phyloP scores from a whole-genome alignment of 2,329 filamentous ascomycete species.

The Trichoderma breve region DNA sequence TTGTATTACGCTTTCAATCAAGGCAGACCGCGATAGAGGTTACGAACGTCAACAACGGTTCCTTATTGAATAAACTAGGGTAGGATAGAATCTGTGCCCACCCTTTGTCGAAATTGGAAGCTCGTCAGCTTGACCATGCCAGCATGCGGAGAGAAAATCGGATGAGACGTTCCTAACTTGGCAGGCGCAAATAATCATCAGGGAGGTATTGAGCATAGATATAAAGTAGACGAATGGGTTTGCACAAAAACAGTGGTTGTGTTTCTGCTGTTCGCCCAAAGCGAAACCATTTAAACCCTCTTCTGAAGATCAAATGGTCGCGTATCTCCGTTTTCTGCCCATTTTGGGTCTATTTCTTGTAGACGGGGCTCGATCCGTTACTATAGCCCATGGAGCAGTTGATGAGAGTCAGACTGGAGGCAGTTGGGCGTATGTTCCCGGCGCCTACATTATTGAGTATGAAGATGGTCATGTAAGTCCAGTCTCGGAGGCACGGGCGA shows the following conservation, averaged over 20 bases:
- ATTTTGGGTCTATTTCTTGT: neutral
- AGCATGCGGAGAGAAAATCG: neutral
- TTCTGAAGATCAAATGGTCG: neutral
- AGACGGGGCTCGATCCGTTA: neutral
- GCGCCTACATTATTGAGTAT: slow-evolving; percentile 54
- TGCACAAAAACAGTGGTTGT: no score
- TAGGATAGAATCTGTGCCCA: neutral
- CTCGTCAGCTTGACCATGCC: neutral
- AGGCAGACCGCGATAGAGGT: fast-evolving
- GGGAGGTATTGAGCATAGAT: neutral
- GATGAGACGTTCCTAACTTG: slow-evolving; percentile 1
- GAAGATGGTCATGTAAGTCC: slow-evolving; percentile 40
- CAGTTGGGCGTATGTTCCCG: slow-evolving; percentile 34
- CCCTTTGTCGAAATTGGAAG: neutral
- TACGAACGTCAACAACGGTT: neutral
- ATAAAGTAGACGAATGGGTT: neutral
- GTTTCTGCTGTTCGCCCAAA: neutral
- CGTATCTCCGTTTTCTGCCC: neutral
- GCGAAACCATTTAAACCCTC: neutral
- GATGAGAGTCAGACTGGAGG: neutral
- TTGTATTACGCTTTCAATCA: neutral
- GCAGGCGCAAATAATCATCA: neutral
- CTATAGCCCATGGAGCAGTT: neutral
- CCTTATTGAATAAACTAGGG: neutral
- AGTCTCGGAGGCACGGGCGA: neutral